A percentile compares a stretch with the other conserved stretches of the same genome.
Evolutionary conservation across 2,329 filamentous ascomycete genomes (phyloP).

Genomic region (Cordyceps farinosa): DNA sequence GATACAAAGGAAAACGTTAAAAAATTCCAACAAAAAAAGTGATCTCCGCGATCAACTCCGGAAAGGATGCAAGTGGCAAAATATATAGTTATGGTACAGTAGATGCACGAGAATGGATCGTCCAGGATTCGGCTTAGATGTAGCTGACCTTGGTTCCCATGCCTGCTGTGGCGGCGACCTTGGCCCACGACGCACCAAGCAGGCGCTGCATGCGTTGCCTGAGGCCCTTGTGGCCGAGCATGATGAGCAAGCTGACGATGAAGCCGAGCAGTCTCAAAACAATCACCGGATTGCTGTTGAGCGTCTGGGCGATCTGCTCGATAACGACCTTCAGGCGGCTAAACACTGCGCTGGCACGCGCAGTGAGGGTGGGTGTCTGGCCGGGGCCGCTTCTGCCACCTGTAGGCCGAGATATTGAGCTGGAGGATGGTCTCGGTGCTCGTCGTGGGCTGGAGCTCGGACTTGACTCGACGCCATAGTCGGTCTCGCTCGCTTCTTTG

Average conservation of each 20-base stretch:
- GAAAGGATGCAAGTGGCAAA: constrained; percentile 18
- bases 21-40: constrained; percentile 9
- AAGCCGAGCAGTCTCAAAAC: constrained; percentile 69
- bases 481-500: constrained; percentile 56
- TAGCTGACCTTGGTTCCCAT: constrained; percentile 99
- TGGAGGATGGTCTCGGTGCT: background rate
- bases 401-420: constrained; percentile 26
- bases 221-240: constrained; percentile 71
- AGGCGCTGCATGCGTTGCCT: constrained; percentile 70
- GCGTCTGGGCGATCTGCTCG: constrained; percentile 46
- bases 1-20: constrained; percentile 19
- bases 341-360: constrained; percentile 51
- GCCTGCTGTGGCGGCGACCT: constrained; percentile 77
- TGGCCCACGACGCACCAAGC: constrained; percentile 70
- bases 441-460: constrained; percentile 22
- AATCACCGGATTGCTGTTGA: constrained; percentile 55
- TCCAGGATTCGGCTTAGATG: constrained; percentile 54
- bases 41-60: constrained; percentile 13
- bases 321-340: constrained; percentile 50
- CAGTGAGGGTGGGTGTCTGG: constrained; percentile 37
- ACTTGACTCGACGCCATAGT: constrained; percentile 64
- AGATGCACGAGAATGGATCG: constrained; percentile 18
- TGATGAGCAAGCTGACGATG: constrained; percentile 70
- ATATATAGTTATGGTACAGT: constrained; percentile 23
- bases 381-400: constrained; percentile 26